Conservation (phyloP, 2,329 filamentous ascomycete genomes). For the Stylonectria norvegica region DNA sequence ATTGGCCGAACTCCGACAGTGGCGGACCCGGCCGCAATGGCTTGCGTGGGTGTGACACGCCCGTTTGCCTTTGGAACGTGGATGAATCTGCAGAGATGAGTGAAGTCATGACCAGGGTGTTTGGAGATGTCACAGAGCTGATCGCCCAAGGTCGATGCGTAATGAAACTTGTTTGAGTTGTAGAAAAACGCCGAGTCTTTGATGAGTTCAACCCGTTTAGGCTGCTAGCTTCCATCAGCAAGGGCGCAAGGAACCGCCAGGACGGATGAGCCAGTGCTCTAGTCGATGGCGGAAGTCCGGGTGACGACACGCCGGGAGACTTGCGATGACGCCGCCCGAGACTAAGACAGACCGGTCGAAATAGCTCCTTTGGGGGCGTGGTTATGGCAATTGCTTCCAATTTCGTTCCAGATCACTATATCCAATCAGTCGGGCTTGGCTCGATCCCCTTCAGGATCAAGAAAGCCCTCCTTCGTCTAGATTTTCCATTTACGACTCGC, state of each 20-base stretch:
- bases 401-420: slow-evolving; percentile 9
- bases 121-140: too few species aligned
- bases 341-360: slow-evolving; percentile 13
- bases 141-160: too few species aligned
- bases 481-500: slow-evolving; percentile 14
- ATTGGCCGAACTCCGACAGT: slow-evolving; percentile 20
- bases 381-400: slow-evolving; percentile 11
- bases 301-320: neutral
- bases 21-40: slow-evolving; percentile 10
- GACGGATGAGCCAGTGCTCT: neutral
- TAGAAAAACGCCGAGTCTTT: too few species aligned
- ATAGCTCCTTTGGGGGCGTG: slow-evolving; percentile 3
- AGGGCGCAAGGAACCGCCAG: slow-evolving; percentile 2
- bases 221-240: too few species aligned
- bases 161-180: too few species aligned
- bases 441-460: slow-evolving; percentile 1
- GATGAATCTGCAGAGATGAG: slow-evolving; percentile 10
- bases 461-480: slow-evolving; percentile 7
- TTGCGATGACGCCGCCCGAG: slow-evolving; percentile 6
- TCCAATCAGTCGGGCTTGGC: slow-evolving; percentile 21
- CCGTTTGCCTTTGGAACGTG: slow-evolving; percentile 3
- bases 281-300: too few species aligned
- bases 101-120: slow-evolving; percentile 15
- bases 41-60: slow-evolving; percentile 3
- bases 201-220: too few species aligned